Evolutionary conservation across 352 stramenopile genomes (phyloP), one percentile per base, ranked within the genome.

Genomic region (Pythium brachiatum): DNA sequence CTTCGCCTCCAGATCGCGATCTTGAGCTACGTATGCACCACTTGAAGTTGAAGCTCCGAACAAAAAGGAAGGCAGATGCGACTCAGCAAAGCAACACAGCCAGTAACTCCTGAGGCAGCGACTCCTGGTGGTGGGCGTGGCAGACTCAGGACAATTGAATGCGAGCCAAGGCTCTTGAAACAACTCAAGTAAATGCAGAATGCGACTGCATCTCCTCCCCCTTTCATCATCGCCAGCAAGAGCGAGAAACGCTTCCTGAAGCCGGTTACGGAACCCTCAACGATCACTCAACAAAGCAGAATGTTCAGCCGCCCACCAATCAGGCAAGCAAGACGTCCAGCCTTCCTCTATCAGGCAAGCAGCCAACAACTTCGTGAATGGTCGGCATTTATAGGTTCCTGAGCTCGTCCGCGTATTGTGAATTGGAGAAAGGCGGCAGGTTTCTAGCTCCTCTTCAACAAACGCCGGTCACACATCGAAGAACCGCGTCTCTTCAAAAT

Each of bases 1-100:
- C 54, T 88, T 90, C 54, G 73, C 64, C 1, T 72, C 76, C 21
- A 62, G 78, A 21, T 68, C 69, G 8, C 20, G 51, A 15, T 53
- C 57, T 20, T 70, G 15, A 69, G 15, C 2, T 36, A 1, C 15
- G 15, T 13, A 21, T 7, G n/a, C 21, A 27, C n/a, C 3, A 26
- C 5, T 48, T 48, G 41, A 53, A 36, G 46, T 53, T 53, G 46
- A 53, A 53, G 46, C 25, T 53, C 2, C 23, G 7, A 47, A 18
- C 39, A 7, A 29, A 36, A 9, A 20, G 5, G 41, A n/a, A 26
- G 20, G 21, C 18, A 13, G 3, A 48, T 48, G 41, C 15, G 41
- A 48, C 26, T 1, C 1, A 5, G 41, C 41, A 26, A 48, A 8
- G 18, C 6, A 26, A 18, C 26, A 3, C 26, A 18, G 12, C 41